Evolutionary conservation across 768 basidiomycete species (phyloP).

Genomic region (Mycena sanguinolenta): DNA sequence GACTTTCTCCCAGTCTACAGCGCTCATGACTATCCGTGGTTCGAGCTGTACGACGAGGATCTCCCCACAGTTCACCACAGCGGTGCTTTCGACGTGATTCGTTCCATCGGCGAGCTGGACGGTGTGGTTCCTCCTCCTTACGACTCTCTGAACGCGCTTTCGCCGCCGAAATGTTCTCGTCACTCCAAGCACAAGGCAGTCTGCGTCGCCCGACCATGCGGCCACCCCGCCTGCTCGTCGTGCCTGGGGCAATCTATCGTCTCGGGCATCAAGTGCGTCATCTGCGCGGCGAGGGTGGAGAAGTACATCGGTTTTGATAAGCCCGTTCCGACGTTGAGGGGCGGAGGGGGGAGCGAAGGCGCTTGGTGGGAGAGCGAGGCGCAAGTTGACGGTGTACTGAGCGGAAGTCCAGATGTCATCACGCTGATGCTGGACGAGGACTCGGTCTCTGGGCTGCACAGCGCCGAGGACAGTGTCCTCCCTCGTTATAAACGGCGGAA

Average conservation of each 20-base stretch:
- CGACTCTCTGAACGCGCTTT: not conserved
- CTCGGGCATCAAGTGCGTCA: not conserved
- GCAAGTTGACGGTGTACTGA: not conserved
- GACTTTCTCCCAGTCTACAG: conserved; percentile 2
- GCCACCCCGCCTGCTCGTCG: not conserved
- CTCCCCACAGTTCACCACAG: not conserved
- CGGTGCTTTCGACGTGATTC: not conserved
- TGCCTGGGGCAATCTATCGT: not conserved
- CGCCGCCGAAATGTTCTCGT: not conserved
- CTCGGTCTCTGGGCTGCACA: no score
- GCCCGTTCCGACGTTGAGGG: not conserved
- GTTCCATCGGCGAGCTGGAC: not conserved
- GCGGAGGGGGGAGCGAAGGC: conserved; percentile 12
- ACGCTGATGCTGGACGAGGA: conserved; percentile 8
- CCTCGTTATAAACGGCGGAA: no score
- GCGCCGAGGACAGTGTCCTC: no score
- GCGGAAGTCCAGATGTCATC: not conserved
- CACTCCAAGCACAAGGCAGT: not conserved
- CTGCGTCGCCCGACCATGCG: not conserved
- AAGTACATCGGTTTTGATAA: conserved; percentile 1
- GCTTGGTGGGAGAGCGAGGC: conserved; percentile 7
- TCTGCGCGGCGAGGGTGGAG: not conserved
- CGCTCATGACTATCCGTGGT: conserved; percentile 3
- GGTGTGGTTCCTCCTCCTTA: not conserved
- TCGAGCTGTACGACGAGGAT: conserved; percentile 4